phyloP scores from a whole-genome alignment of 2,329 filamentous ascomycete species.

The Fusarium sp. region DNA sequence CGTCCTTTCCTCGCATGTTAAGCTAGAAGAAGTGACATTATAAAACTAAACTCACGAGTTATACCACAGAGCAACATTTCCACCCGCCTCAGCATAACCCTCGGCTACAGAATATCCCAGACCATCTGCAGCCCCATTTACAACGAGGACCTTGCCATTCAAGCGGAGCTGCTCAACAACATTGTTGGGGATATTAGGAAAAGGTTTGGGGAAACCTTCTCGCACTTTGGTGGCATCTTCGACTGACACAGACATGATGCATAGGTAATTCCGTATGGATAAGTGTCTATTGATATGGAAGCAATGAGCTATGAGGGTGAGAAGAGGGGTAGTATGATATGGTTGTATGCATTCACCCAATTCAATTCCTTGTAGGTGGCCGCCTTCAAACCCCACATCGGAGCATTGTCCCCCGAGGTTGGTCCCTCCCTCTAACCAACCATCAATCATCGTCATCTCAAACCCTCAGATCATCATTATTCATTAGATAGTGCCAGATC shows the following conservation, averaged over 20 bases:
- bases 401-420: constrained; percentile 21
- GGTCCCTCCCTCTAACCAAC: neutral
- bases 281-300: neutral
- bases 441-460: no score
- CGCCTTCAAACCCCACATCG: constrained; percentile 21
- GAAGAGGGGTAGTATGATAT: constrained; percentile 25
- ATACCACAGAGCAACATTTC: constrained; percentile 55
- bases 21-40: neutral
- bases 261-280: neutral
- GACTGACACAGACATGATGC: constrained; percentile 48
- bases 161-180: constrained; percentile 61
- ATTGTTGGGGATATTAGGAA: constrained; percentile 50
- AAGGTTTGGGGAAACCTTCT: constrained; percentile 46
- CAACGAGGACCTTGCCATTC: constrained; percentile 57
- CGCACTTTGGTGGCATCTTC: constrained; percentile 41
- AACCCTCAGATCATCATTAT: constrained; percentile 1
- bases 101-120: constrained; percentile 61
- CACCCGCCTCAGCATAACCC: constrained; percentile 61
- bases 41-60: constrained; percentile 45
- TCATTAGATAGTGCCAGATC: neutral
- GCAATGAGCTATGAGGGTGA: neutral
- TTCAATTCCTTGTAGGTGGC: neutral
- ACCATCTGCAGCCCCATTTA: constrained; percentile 62
- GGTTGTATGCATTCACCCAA: neutral
- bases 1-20: no score